These are phyloP conservation scores for Hypoxylon sp. DNA, from an alignment of 2,329 filamentous ascomycete genomes.

Conservation along the genomic window DNA sequence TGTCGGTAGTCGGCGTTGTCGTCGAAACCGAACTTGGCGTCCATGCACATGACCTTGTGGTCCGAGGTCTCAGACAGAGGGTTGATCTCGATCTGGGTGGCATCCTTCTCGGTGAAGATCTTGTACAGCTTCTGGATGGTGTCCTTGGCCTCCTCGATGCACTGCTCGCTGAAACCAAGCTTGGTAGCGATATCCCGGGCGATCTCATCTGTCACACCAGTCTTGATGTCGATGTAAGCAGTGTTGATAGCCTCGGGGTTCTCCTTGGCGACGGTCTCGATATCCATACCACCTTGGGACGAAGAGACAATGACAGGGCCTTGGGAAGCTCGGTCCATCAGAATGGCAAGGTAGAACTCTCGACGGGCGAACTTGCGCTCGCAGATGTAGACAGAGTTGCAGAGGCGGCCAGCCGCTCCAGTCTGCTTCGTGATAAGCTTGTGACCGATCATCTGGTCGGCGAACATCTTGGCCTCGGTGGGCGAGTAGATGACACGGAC, in stretches of 20 bases:
- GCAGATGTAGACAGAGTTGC: conserved; percentile 98
- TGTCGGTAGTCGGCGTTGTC: conserved; percentile 99
- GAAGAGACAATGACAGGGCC: conserved; percentile 95
- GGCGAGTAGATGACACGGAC: conserved; percentile 99
- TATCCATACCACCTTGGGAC: conserved; percentile 99
- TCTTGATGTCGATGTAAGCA: conserved; percentile 91
- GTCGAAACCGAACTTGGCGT: conserved; percentile 98
- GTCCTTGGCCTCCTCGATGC: conserved; percentile 92
- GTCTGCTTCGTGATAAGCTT: conserved; percentile 99
- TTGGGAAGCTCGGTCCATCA: conserved; percentile 96
- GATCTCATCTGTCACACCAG: conserved; percentile 94
- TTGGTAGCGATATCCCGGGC: conserved; percentile 88
- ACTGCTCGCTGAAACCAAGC: conserved; percentile 97
- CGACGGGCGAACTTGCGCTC: conserved; percentile 99
- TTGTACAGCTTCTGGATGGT: conserved; percentile 99
- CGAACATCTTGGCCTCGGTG: conserved; percentile 95
- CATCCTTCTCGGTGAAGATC: conserved; percentile 98
- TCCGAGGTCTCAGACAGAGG: conserved; percentile 97
- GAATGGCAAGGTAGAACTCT: conserved; percentile 98
- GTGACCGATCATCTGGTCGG: conserved; percentile 99
- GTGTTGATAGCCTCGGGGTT: conserved; percentile 95
- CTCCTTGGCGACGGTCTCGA: conserved; percentile 98
- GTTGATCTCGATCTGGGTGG: conserved; percentile 99
- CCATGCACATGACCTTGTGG: conserved; percentile 98
- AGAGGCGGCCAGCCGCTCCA: conserved; percentile 89